Conservation (phyloP, 2,329 filamentous ascomycete genomes). For the Thielaviopsis ethacetica region DNA sequence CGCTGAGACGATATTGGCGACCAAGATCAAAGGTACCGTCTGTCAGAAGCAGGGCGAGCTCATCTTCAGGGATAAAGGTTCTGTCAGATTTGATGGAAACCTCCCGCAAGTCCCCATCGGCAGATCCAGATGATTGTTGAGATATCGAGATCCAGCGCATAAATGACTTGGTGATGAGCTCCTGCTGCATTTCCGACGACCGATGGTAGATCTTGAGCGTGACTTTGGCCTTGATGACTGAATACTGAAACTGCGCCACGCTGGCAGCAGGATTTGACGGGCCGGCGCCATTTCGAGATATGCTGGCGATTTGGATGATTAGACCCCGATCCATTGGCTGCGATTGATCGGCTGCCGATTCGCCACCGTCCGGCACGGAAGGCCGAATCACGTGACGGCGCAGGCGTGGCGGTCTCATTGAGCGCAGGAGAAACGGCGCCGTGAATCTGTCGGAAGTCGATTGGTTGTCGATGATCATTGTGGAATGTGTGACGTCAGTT, state of each 20-base stretch:
- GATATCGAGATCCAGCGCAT: background rate
- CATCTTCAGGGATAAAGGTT: background rate
- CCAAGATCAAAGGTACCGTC: background rate
- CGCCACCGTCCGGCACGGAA: background rate
- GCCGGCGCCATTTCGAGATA: background rate
- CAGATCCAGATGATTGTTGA: background rate
- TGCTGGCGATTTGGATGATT: background rate
- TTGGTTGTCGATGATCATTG: background rate
- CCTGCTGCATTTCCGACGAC: conserved; percentile 3
- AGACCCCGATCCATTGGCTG: background rate
- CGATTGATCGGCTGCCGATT: background rate
- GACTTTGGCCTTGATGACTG: background rate
- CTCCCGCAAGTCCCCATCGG: background rate
- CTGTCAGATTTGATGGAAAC: background rate
- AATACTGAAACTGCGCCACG: background rate
- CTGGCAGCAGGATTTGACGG: background rate
- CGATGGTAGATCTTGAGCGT: background rate
- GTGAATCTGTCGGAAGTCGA: background rate
- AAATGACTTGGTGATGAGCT: background rate
- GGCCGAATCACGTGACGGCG: background rate
- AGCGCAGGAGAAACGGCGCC: background rate
- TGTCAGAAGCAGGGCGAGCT: background rate
- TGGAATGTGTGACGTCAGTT: background rate
- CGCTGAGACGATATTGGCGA: background rate
- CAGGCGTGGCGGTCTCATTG: background rate